These are phyloP conservation scores for Phaeosphaeriaceae sp. DNA, from an alignment of 2,329 filamentous ascomycete genomes.

Conservation along the genomic window DNA sequence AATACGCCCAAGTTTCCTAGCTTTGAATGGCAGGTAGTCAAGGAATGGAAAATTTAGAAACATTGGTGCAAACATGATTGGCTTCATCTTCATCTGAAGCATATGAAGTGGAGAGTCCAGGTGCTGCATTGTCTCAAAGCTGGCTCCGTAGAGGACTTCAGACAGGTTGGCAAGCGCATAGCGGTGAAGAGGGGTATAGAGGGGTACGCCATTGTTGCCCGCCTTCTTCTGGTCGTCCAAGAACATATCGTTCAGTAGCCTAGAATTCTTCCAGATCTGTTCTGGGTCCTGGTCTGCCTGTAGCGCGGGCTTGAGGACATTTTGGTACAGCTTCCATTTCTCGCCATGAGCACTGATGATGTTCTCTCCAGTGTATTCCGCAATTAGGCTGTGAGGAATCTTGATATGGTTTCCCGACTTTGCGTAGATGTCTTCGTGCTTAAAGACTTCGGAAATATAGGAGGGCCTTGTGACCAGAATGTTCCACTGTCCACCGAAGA, in stretches of 20 bases:
- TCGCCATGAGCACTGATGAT: constrained; percentile 43
- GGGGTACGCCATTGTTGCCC: constrained; percentile 25
- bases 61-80: constrained; percentile 33
- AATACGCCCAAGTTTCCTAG: constrained; percentile 24
- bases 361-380: constrained; percentile 42
- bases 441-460: constrained; percentile 51
- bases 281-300: constrained; percentile 34
- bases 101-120: constrained; percentile 25
- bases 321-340: constrained; percentile 39
- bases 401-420: constrained; percentile 43
- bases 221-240: constrained; percentile 31
- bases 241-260: constrained; percentile 35
- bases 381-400: constrained; percentile 39
- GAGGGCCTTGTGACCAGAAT: constrained; percentile 54
- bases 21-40: constrained; percentile 27
- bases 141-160: constrained; percentile 38
- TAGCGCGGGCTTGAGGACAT: constrained; percentile 39
- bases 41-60: constrained; percentile 37
- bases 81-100: constrained; percentile 34
- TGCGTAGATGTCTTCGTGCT: constrained; percentile 38
- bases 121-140: constrained; percentile 32
- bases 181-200: constrained; percentile 46
- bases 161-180: constrained; percentile 48
- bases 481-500: constrained; percentile 59
- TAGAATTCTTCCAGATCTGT: constrained; percentile 31